Percentiles rank a stretch among this genome's conserved stretches.
These are phyloP conservation scores for Cercis canadensis DNA, from an alignment of 306 rosid species.

Conservation along the genomic window DNA sequence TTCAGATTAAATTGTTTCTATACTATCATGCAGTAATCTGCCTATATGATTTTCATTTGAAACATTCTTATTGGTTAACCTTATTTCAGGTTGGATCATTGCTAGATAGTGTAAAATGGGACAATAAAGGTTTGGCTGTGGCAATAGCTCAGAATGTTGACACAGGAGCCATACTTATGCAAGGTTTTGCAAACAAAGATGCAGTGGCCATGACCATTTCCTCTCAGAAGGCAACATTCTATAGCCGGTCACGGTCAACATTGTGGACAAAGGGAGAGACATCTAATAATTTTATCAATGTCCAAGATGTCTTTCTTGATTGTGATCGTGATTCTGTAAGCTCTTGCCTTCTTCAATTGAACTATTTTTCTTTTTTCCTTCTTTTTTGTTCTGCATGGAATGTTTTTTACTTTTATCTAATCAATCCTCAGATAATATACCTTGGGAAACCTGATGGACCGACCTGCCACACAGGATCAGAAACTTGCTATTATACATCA, in stretches of 20 bases:
- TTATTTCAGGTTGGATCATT: slow-evolving; percentile 74
- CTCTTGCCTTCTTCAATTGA: slow-evolving; percentile 17
- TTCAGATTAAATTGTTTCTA: too few species aligned
- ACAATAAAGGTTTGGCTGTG: slow-evolving; percentile 82
- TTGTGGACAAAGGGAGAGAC: slow-evolving; percentile 97
- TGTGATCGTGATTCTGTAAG: slow-evolving; percentile 93
- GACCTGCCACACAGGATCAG: slow-evolving; percentile 90
- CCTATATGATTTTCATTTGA: too few species aligned
- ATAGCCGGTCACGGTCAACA: slow-evolving; percentile 76
- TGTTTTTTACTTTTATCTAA: too few species aligned
- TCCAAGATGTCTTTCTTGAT: slow-evolving; percentile 77
- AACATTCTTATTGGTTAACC: too few species aligned
- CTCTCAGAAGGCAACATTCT: slow-evolving; percentile 84
- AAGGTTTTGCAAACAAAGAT: slow-evolving; percentile 88
- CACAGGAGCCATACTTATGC: slow-evolving; percentile 92
- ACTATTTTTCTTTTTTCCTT: too few species aligned
- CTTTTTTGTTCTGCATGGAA: too few species aligned
- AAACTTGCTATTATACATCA: slow-evolving; percentile 83
- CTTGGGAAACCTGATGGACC: slow-evolving; percentile 96
- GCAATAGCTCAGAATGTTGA: slow-evolving; percentile 94
- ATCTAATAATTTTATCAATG: slow-evolving; percentile 86
- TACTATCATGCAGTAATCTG: too few species aligned
- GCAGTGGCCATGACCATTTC: slow-evolving; percentile 64
- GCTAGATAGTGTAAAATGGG: slow-evolving; percentile 80
- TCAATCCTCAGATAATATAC: slow-evolving; percentile 91